Percentiles rank a stretch among this genome's conserved stretches.
Evolutionary conservation across 345 rosid species (phyloP).

Genomic region (Noccaea bulbosa): DNA sequence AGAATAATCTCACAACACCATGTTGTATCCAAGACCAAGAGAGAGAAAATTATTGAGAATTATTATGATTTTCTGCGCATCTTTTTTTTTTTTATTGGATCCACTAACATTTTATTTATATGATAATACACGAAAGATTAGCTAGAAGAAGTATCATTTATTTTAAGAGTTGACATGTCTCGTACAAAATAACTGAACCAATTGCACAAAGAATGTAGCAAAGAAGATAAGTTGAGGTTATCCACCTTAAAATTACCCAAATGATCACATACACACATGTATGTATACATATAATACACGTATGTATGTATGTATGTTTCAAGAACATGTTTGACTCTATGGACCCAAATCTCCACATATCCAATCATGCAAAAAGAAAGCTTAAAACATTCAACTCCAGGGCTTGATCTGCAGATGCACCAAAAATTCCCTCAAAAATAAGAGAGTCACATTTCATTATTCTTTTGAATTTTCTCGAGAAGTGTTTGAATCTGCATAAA

Average conservation of each 20-base stretch:
- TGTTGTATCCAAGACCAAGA: not conserved
- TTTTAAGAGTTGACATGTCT: conserved; percentile 10
- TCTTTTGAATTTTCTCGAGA: conserved; percentile 19
- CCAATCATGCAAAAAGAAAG: conserved; percentile 43
- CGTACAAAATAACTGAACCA: conserved; percentile 3
- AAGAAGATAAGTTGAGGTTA: conserved; percentile 27
- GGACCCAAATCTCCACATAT: conserved; percentile 36
- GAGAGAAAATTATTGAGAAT: not conserved
- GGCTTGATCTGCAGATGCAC: conserved; percentile 12
- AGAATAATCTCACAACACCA: not conserved
- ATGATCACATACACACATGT: conserved; percentile 11
- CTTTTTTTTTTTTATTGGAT: not conserved
- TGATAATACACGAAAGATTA: not conserved
- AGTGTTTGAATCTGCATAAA: conserved; percentile 38
- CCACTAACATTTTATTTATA: not conserved
- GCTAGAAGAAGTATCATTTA: not conserved
- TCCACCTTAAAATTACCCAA: conserved; percentile 36
- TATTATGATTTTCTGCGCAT: not conserved
- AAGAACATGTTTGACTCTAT: conserved; percentile 37
- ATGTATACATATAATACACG: conserved; percentile 10
- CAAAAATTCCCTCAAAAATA: conserved; percentile 30
- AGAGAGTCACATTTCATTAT: conserved; percentile 19
- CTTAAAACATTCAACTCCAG: not conserved
- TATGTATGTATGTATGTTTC: conserved; percentile 14
- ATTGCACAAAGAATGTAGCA: conserved; percentile 16